phyloP scores from a whole-genome alignment of 2,329 filamentous ascomycete genomes.

The Coleophoma cylindrospora region DNA sequence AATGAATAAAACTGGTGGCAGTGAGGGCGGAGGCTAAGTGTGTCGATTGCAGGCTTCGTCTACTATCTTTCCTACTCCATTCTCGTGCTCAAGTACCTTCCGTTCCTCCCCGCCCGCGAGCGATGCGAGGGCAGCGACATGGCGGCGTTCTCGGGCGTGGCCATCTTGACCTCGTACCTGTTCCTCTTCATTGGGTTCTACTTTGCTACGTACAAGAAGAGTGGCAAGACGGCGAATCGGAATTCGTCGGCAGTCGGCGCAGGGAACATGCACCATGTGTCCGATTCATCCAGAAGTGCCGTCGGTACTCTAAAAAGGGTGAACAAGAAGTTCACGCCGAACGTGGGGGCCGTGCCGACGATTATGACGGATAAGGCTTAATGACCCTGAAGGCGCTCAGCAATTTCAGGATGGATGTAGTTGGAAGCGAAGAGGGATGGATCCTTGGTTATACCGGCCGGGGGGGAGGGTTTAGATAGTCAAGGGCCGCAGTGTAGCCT shows the following conservation, averaged over 20 bases:
- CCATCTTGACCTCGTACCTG: background rate
- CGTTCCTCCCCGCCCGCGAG: background rate
- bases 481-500: too few species aligned
- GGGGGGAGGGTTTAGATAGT: too few species aligned
- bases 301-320: background rate
- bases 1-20: background rate
- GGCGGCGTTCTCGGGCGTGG: background rate
- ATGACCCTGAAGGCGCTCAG: background rate
- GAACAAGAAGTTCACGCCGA: background rate
- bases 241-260: background rate
- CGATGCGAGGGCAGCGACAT: background rate
- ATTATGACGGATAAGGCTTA: background rate
- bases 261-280: background rate
- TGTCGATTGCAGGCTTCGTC: background rate
- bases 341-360: background rate
- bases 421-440: too few species aligned
- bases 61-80: background rate
- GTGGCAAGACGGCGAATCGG: background rate
- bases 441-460: too few species aligned
- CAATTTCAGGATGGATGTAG: too few species aligned
- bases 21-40: background rate
- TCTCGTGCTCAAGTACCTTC: background rate
- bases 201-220: conserved; percentile 1
- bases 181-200: background rate
- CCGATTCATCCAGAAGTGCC: background rate